Evolutionary conservation across 495 filamentous ascomycete genomes (phyloP).

Genomic region (Penicillium parvum): DNA sequence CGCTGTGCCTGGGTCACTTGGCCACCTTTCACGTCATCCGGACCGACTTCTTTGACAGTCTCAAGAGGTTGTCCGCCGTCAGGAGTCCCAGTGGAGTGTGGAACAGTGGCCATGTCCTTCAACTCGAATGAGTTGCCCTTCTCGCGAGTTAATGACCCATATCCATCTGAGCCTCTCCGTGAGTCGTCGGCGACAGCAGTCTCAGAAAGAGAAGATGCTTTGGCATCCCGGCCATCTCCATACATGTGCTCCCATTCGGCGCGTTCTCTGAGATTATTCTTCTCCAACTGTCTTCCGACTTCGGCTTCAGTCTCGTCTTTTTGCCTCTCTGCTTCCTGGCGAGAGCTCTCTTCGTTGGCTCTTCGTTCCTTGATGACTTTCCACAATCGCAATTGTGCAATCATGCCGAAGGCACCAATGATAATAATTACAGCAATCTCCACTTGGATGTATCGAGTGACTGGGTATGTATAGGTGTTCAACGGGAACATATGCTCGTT

Average conservation of each 20-base stretch:
- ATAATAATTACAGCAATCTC: slow-evolving; percentile 78
- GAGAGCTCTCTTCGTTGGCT: slow-evolving; percentile 53
- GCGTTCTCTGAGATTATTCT: slow-evolving; percentile 61
- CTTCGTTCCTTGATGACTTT: slow-evolving; percentile 74
- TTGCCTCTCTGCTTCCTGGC: slow-evolving; percentile 51
- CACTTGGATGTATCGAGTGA: slow-evolving; percentile 81
- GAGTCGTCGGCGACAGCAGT: slow-evolving; percentile 31
- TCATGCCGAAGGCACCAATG: slow-evolving; percentile 65
- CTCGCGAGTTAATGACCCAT: slow-evolving; percentile 16
- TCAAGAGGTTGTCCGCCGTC: slow-evolving; percentile 23
- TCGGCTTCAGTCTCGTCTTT: slow-evolving; percentile 68
- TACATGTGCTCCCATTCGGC: slow-evolving; percentile 79
- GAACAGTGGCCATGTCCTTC: slow-evolving; percentile 26
- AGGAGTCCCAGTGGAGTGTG: slow-evolving; percentile 19
- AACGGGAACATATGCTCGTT: slow-evolving; percentile 78
- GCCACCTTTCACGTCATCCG: slow-evolving; percentile 6
- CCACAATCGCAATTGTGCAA: slow-evolving; percentile 86
- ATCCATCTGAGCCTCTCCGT: slow-evolving; percentile 22
- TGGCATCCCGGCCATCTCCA: slow-evolving; percentile 34
- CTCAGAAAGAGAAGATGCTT: slow-evolving; percentile 20
- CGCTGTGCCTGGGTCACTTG: slow-evolving; percentile 5
- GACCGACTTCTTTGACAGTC: slow-evolving; percentile 19
- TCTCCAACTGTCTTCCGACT: slow-evolving; percentile 62
- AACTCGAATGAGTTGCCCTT: slow-evolving; percentile 38
- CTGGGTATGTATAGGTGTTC: slow-evolving; percentile 68